Evolutionary conservation across 768 basidiomycete genomes (phyloP), one percentile per base, ranked within the genome.

Genomic region (Hydnomerulius pinastri): DNA sequence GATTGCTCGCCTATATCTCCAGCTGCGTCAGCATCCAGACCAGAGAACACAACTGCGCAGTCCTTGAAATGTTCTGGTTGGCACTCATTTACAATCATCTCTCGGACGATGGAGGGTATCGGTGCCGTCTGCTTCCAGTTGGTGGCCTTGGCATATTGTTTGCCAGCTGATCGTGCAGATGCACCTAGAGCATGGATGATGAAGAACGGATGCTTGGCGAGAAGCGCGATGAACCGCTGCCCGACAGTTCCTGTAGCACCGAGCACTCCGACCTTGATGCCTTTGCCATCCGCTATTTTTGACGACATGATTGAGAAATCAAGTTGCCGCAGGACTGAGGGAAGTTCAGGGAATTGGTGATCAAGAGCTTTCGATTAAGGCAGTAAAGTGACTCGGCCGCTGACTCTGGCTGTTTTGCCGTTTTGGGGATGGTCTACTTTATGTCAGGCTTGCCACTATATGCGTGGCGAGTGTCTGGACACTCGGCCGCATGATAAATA

Each of bases 191-290:
- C 86, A 66, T 87, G 85, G 57, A 98, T 77, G 51, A 75, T 73
- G 71, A 99, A 98, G 83, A 87, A 98, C 0, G 96, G 94, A 65
- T 99, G 97, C 6, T 73, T 65, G 4, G 91, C 77, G 41, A 99
- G 86, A 41, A 98, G 83, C 43, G 83, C 78, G 69, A 98, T 89
- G 70, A 98, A 99, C 33, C 94, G 82, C 71, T 98, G 96, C 20
- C 96, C 95, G 42, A 98, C 96, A 40, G 92, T 97, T 50, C 96
- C 92, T 0, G 92, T 95, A 1, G 92, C 92, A 27, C 92, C 92
- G 8, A 94, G 76, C 40, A 95, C 74, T 52, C 90, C 92, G 51
- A 95, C 89, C 37, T 72, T 75, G 55, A 76, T 62, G 3, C 58
- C 4, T 6, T 51, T 55, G 0, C 51, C 50, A 8, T 68, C 64